Evolutionary conservation across 2,329 filamentous ascomycete genomes (phyloP), one percentile per base, ranked within the genome.

Genomic region (Allantophomopsis lycopodina): DNA sequence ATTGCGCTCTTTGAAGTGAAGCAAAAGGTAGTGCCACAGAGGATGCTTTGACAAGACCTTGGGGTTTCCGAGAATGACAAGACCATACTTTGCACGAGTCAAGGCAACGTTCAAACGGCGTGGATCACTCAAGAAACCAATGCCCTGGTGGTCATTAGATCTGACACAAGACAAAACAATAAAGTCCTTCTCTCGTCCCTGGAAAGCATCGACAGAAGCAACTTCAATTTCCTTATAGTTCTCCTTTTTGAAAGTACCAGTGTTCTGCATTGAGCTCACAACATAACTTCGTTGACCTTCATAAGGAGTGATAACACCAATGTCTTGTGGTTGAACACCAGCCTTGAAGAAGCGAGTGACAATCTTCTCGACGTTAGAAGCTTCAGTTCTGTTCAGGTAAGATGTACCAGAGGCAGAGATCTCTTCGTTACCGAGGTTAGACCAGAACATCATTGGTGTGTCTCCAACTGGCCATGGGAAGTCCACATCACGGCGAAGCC

Each of bases 391-490:
- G 61, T 98, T 98, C 49, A 98, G 79, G 56, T 98, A 98, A 2
- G 89, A 96, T 2, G 91, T 98, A 55, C 91, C 91, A 18, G 88
- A 95, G 1, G 91, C 91, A 6, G 89, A 95, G 38, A 98, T 98
- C 60, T 98, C 91, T 60, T 98, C 91, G 44, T 93, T 94, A 44
- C 91, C 91, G 40, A 95, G 68, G 57, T 98, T 98, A 18, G 87
- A 94, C 91, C 91, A 98, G 65, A 98, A 98, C 91, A 96, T 96
- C 91, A 98, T 98, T 3, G 91, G 91, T 50, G 79, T 86, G 57
- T 96, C 89, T 15, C 70, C 76, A 21, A 94, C 85, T 2, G 91
- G 91, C 91, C 91, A 98, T 11, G 91, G 91, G 59, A 98, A 98
- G 60, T 98, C 91, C 20, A 98, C 86, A 52, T 98, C 89, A 48